Evolutionary conservation across 2,329 filamentous ascomycete species (phyloP).

Genomic region (Whalleya microplaca): DNA sequence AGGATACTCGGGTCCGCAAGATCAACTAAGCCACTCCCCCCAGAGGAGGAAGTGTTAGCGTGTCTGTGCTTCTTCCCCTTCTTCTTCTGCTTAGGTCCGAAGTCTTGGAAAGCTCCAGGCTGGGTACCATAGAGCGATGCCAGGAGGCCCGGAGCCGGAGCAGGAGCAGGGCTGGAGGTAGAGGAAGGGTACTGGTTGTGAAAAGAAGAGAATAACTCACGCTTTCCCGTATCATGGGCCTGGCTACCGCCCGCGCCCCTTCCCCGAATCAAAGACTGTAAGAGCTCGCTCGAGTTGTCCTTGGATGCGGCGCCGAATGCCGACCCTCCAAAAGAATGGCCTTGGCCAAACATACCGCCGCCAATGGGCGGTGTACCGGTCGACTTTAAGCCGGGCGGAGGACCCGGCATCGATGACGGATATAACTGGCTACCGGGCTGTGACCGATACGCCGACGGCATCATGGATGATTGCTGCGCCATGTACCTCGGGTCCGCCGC

Average conservation of each 20-base stretch:
- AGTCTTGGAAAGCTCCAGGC: conserved; percentile 86
- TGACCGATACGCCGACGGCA: conserved; percentile 67
- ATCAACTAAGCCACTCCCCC: conserved; percentile 99
- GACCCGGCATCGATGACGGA: conserved; percentile 82
- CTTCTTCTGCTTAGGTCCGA: conserved; percentile 98
- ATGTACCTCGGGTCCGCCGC: conserved; percentile 79
- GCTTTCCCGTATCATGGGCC: conserved; percentile 86
- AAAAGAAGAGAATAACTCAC: conserved; percentile 97
- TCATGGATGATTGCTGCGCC: conserved; percentile 87
- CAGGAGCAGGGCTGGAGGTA: conserved; percentile 82
- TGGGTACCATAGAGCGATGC: conserved; percentile 89
- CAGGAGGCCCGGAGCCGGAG: conserved; percentile 88
- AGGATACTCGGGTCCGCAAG: conserved; percentile 99
- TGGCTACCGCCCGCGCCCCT: conserved; percentile 70
- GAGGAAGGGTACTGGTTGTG: conserved; percentile 84
- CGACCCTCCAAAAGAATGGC: conserved; percentile 77
- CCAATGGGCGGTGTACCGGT: conserved; percentile 79
- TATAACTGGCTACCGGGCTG: conserved; percentile 75
- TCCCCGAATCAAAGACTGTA: conserved; percentile 80
- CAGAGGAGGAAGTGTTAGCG: conserved; percentile 99
- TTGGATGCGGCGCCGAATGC: conserved; percentile 72
- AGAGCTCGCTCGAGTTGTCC: conserved; percentile 71
- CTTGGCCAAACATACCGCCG: conserved; percentile 85
- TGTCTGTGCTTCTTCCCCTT: conserved; percentile 99
- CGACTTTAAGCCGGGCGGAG: conserved; percentile 93